Percentiles rank a stretch among this genome's conserved stretches.
Conservation (phyloP, 257 asterid genomes). For the Osmanthus fragrans region DNA sequence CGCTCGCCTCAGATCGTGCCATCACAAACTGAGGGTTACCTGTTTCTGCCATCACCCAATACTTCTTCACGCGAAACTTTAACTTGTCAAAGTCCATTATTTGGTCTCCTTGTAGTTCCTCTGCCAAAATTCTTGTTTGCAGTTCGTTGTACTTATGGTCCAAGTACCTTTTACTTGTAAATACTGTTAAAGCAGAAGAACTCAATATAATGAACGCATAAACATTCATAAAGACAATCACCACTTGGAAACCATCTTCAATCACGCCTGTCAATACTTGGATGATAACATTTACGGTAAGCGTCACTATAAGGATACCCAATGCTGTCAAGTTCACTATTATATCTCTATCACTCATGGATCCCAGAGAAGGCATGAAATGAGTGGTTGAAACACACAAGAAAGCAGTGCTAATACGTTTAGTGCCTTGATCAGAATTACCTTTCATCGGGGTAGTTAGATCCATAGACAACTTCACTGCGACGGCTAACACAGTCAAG, state of each 20-base stretch:
- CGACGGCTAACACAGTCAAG: slow-evolving; percentile 12
- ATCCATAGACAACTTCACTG: slow-evolving; percentile 20
- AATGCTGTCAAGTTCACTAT: too few species aligned
- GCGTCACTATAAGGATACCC: slow-evolving; percentile 1
- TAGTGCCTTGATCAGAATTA: not conserved
- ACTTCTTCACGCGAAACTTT: not conserved
- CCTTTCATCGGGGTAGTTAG: not conserved
- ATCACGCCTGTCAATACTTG: slow-evolving; percentile 3
- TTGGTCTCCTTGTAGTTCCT: not conserved
- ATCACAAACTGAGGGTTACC: not conserved
- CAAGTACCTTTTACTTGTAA: slow-evolving; percentile 3
- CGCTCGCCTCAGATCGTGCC: not conserved
- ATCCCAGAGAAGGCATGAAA: slow-evolving; percentile 24
- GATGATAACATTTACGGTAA: slow-evolving; percentile 16
- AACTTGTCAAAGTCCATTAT: not conserved
- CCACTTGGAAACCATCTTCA: not conserved
- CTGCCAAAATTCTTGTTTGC: not conserved
- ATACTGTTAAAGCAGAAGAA: slow-evolving; percentile 18
- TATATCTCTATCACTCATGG: slow-evolving; percentile 5
- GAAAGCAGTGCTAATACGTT: not conserved
- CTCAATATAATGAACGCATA: not conserved
- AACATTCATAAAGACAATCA: not conserved
- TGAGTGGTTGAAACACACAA: slow-evolving; percentile 14
- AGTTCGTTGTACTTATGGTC: slow-evolving; percentile 10
- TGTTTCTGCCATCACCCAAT: slow-evolving; percentile 26